A percentile compares a stretch with the other conserved stretches of the same genome.
phyloP scores from a whole-genome alignment of 129 eudicot genomes.

The Solidago caesia region DNA sequence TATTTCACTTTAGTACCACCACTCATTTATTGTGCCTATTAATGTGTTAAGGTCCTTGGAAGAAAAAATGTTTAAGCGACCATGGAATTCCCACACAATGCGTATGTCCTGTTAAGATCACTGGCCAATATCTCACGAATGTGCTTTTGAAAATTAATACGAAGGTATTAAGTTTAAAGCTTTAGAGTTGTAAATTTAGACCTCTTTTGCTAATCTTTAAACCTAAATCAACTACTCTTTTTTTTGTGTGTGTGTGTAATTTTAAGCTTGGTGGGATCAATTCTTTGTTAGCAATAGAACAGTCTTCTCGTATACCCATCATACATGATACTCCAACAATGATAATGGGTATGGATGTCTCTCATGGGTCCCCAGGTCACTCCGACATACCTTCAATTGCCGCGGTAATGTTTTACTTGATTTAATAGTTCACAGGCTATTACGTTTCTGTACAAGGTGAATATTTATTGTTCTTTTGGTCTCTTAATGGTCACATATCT shows the following conservation, averaged over 20 bases:
- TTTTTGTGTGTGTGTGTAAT: slow-evolving; percentile 2
- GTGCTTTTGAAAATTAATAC: slow-evolving; percentile 85
- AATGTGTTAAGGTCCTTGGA: slow-evolving; percentile 85
- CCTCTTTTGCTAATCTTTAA: not conserved
- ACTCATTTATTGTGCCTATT: not conserved
- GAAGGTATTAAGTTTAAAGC: slow-evolving; percentile 50
- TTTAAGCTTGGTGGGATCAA: slow-evolving; percentile 89
- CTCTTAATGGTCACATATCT: slow-evolving; percentile 13
- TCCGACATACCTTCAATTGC: slow-evolving; percentile 89
- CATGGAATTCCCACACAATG: slow-evolving; percentile 80
- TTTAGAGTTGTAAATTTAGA: slow-evolving; percentile 5
- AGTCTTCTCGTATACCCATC: slow-evolving; percentile 52
- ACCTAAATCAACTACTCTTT: not conserved
- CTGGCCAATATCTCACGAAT: slow-evolving; percentile 81
- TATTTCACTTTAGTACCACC: not conserved
- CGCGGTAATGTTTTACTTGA: slow-evolving; percentile 53
- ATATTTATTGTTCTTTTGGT: slow-evolving; percentile 24
- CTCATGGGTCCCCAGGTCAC: slow-evolving; percentile 87
- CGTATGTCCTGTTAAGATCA: slow-evolving; percentile 70
- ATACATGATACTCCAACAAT: slow-evolving; percentile 83
- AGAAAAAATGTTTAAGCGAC: slow-evolving; percentile 66
- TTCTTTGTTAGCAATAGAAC: slow-evolving; percentile 83
- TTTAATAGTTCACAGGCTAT: slow-evolving; percentile 13
- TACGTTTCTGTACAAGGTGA: slow-evolving; percentile 9
- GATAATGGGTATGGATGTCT: slow-evolving; percentile 97